Conservation (phyloP, 441 rosid species). For the Bruguiera hainesii region DNA sequence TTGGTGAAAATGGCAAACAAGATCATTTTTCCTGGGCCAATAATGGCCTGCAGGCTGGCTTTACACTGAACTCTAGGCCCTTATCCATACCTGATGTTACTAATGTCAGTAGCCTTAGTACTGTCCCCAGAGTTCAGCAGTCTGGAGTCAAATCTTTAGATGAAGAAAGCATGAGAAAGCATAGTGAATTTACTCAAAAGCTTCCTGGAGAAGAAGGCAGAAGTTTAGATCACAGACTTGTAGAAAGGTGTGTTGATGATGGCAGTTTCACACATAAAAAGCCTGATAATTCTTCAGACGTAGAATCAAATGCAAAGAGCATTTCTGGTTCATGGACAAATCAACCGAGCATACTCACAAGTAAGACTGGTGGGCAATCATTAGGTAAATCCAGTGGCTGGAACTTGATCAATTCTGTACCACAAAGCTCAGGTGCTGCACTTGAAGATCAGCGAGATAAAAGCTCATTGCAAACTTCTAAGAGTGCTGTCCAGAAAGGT, state of each 20-base stretch:
- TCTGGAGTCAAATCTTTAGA: slow-evolving; percentile 30
- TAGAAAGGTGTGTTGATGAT: slow-evolving; percentile 44
- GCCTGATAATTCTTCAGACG: slow-evolving; percentile 33
- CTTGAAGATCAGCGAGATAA: slow-evolving; percentile 38
- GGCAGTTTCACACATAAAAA: slow-evolving; percentile 40
- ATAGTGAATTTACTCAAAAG: slow-evolving; percentile 31
- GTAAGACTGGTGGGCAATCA: slow-evolving; percentile 22
- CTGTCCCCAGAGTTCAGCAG: slow-evolving; percentile 30
- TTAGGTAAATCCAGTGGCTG: slow-evolving; percentile 35
- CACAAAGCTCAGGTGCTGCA: slow-evolving; percentile 24
- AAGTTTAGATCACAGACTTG: slow-evolving; percentile 35
- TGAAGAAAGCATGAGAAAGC: slow-evolving; percentile 38
- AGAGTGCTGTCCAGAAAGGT: slow-evolving; percentile 24
- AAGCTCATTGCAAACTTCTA: slow-evolving; percentile 31
- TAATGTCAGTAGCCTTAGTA: slow-evolving; percentile 24
- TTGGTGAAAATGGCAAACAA: slow-evolving; percentile 35
- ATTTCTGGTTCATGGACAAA: slow-evolving; percentile 35
- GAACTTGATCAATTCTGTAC: slow-evolving; percentile 37
- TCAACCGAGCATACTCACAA: slow-evolving; percentile 25
- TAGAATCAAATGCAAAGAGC: slow-evolving; percentile 35
- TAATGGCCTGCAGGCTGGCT: slow-evolving; percentile 31
- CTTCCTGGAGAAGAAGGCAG: slow-evolving; percentile 39
- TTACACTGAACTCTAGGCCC: slow-evolving; percentile 27
- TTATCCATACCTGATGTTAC: slow-evolving; percentile 26
- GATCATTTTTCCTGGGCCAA: slow-evolving; percentile 30